These are phyloP conservation scores for Rosa chinensis DNA, from an alignment of 306 rosid genomes.

Conservation along the genomic window DNA sequence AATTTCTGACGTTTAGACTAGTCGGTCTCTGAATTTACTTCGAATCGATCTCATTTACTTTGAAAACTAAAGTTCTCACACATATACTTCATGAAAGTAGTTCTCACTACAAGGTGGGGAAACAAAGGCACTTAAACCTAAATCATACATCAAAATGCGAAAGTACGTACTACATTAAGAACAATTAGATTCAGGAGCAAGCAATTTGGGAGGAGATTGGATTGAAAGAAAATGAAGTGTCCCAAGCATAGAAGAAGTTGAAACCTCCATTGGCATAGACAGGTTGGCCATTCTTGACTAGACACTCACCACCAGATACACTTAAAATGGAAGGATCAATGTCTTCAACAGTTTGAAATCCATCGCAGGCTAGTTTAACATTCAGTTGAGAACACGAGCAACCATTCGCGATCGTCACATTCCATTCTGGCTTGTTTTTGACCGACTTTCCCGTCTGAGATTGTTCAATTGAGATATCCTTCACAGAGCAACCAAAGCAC, in stretches of 20 bases:
- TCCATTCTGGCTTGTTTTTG: conserved; percentile 35
- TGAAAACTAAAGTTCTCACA: not conserved
- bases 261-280: not conserved
- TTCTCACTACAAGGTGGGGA: not conserved
- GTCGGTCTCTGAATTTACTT: too few relatives aligned
- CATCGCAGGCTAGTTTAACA: conserved; percentile 28
- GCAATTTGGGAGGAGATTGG: conserved; percentile 13
- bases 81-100: not conserved
- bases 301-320: not conserved
- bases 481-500: not conserved
- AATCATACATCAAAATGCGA: not conserved
- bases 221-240: conserved; percentile 1
- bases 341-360: conserved; percentile 24
- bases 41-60: not conserved
- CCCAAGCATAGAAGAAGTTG: conserved; percentile 23
- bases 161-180: not conserved
- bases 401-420: conserved; percentile 25
- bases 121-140: not conserved
- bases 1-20: too few relatives aligned
- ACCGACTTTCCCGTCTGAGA: conserved; percentile 25
- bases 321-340: conserved; percentile 32
- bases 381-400: conserved; percentile 30
- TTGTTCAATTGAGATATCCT: conserved; percentile 23
- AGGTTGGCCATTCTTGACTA: conserved; percentile 32
- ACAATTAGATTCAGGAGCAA: conserved; percentile 5